Percentiles rank a stretch among this genome's conserved stretches.
Conservation (phyloP, 2,329 filamentous ascomycete species). For the Hypoxylon sp. region DNA sequence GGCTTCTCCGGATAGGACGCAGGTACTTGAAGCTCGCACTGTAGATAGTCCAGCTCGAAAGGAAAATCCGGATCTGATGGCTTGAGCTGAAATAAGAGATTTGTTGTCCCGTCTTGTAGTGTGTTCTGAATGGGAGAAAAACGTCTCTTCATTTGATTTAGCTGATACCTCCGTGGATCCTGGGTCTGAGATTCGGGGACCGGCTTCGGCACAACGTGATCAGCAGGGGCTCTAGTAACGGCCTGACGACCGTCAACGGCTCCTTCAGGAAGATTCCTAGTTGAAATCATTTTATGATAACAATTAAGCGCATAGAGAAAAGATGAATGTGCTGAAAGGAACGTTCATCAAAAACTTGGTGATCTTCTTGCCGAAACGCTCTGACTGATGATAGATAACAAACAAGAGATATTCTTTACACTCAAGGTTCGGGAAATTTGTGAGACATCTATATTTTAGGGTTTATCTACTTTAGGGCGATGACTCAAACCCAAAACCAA, state of each 20-base stretch:
- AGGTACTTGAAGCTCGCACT: constrained; percentile 78
- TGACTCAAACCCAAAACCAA: constrained; percentile 42
- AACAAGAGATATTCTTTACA: constrained; percentile 19
- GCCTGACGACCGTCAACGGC: constrained; percentile 61
- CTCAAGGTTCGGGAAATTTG: neutral
- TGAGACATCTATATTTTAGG: constrained; percentile 37
- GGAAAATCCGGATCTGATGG: constrained; percentile 89
- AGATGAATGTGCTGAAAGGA: constrained; percentile 4
- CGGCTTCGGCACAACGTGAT: constrained; percentile 74
- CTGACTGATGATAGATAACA: neutral
- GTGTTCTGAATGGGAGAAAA: constrained; percentile 67
- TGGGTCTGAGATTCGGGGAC: constrained; percentile 74
- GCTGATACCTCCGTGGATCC: constrained; percentile 80
- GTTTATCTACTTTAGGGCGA: constrained; percentile 31
- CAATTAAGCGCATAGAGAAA: neutral
- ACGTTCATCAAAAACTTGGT: constrained; percentile 9
- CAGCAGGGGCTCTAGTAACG: constrained; percentile 60
- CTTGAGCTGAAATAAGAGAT: constrained; percentile 74
- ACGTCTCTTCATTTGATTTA: constrained; percentile 79
- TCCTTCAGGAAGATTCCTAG: constrained; percentile 50
- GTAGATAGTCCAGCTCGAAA: constrained; percentile 78
- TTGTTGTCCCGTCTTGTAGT: constrained; percentile 64
- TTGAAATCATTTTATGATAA: constrained; percentile 57
- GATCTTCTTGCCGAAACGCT: neutral
- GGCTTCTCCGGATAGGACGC: constrained; percentile 70